Evolutionary conservation across 1,139 yeast species (phyloP), one percentile per base, ranked within the genome.

Genomic region (Candida pseudoviswanathii): DNA sequence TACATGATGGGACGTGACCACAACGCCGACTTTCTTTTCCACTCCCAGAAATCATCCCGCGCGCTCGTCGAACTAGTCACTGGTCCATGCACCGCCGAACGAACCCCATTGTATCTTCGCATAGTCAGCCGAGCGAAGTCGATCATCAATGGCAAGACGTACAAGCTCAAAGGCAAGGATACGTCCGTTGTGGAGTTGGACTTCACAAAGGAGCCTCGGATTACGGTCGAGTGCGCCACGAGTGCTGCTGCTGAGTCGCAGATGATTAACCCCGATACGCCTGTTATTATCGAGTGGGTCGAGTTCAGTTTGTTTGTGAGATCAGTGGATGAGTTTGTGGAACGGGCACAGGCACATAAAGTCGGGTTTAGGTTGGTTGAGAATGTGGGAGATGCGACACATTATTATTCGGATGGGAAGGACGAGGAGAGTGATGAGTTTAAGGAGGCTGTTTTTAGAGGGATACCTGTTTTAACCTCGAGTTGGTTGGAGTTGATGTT

Each of bases 71-170:
- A 60, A 43, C 10, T 57, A 3, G 37, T 48, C 3, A 46, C 49
- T 6, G 68, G 64, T 1, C 42, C 48, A 6, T 41, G 48, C 3
- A 24, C 39, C 3, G 43, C 42, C 4, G 30, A 45, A 2, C 55
- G 48, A 32, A 62, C 75, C 0, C 59, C 62, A 10, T 51, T 72
- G 10, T 31, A 29, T 1, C 48, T 73, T 9, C 53, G 55, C 5
- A 57, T 73, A 7, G 56, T 63, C n/a, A 64, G 76, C 3, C 58
- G 68, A 38, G 75, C 75, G 0, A 59, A 64, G 37, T 63, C 73
- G 0, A 56, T 50, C 5, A 63, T 73, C 34, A 71, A 72, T 56
- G 72, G 67, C 1, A 51, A 54, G 1, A 56, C 57, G 9, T 60
- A 59, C 48, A 66, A 65, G 41, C 54, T 70, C 9, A 49, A 57